phyloP scores from a whole-genome alignment of 108 stramenopile genomes.

The Craspedostauros australis region DNA sequence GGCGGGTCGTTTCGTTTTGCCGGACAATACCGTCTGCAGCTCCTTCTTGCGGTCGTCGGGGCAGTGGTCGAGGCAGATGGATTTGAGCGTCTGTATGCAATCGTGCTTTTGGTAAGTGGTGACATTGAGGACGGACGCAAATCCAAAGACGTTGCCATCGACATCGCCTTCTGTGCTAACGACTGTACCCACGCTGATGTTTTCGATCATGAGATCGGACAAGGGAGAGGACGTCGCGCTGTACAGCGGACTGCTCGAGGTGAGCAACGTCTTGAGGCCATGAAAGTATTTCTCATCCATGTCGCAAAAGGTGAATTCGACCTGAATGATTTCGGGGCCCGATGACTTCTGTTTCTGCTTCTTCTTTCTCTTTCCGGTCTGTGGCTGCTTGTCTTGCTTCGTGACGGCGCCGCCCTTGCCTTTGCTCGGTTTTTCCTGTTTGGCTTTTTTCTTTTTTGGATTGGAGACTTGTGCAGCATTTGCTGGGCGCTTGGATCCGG shows the following conservation, averaged over 20 bases:
- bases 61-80: conserved; percentile 49
- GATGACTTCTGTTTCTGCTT: conserved; percentile 22
- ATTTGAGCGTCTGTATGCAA: conserved; percentile 54
- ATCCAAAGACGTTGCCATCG: conserved; percentile 65
- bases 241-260: conserved; percentile 37
- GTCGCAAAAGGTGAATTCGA: conserved; percentile 81
- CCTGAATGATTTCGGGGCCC: conserved; percentile 57
- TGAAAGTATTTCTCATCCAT: conserved; percentile 79
- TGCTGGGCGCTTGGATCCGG: conserved; percentile 33
- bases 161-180: conserved; percentile 55
- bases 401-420: background rate
- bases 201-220: conserved; percentile 70
- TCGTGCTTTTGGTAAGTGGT: conserved; percentile 47
- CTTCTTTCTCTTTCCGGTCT: conserved; percentile 26
- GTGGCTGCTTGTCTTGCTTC: conserved; percentile 3
- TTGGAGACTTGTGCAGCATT: no score
- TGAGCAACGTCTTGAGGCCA: conserved; percentile 63
- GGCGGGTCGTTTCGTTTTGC: conserved; percentile 73
- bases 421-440: conserved; percentile 3
- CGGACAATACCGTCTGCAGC: conserved; percentile 63
- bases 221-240: conserved; percentile 54
- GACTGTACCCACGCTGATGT: conserved; percentile 69
- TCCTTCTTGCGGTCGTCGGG: conserved; percentile 57
- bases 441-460: conserved; percentile 19
- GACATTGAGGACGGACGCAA: conserved; percentile 74